Conservation (phyloP, 202 grass and related monocot species). For the Setaria viridis region DNA sequence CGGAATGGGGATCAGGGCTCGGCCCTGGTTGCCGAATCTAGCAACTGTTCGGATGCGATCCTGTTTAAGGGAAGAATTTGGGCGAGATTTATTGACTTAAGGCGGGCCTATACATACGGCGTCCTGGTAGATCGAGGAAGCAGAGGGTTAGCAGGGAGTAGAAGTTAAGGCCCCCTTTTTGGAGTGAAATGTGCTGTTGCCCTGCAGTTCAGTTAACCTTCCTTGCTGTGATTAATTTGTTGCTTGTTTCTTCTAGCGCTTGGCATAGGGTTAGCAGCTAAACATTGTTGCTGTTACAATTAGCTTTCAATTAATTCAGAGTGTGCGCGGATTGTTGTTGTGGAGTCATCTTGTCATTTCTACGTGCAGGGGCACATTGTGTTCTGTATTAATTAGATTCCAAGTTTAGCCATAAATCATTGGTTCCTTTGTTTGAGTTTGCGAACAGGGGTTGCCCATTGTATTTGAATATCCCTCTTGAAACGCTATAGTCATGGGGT, state of each 20-base stretch:
- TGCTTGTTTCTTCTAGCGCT: conserved; percentile 5
- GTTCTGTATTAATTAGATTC: not conserved
- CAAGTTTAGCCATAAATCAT: not conserved
- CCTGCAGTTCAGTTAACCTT: not conserved
- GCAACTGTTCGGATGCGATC: conserved; percentile 15
- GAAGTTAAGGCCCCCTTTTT: conserved; percentile 23
- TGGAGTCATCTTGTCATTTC: not conserved
- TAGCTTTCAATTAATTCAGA: not conserved
- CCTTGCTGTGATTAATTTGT: not conserved
- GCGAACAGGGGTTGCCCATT: not conserved
- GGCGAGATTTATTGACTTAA: conserved; percentile 33
- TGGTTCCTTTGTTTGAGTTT: not conserved
- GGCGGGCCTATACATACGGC: conserved; percentile 39
- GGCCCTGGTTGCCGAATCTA: conserved; percentile 37
- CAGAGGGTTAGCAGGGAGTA: not conserved
- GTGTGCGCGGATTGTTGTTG: not conserved
- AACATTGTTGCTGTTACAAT: conserved; percentile 10
- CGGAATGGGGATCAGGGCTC: conserved; percentile 54
- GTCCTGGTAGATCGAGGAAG: conserved; percentile 43
- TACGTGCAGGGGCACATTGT: not conserved
- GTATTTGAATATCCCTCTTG: not conserved
- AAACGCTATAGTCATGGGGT: not conserved
- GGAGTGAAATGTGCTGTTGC: conserved; percentile 15
- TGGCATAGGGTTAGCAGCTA: conserved; percentile 31
- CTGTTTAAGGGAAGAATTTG: conserved; percentile 14